A percentile compares a stretch with the other conserved stretches of the same genome.
Conservation (phyloP, 192 early-diverging fungal species). For the Fimicolochytrium jonesii region DNA sequence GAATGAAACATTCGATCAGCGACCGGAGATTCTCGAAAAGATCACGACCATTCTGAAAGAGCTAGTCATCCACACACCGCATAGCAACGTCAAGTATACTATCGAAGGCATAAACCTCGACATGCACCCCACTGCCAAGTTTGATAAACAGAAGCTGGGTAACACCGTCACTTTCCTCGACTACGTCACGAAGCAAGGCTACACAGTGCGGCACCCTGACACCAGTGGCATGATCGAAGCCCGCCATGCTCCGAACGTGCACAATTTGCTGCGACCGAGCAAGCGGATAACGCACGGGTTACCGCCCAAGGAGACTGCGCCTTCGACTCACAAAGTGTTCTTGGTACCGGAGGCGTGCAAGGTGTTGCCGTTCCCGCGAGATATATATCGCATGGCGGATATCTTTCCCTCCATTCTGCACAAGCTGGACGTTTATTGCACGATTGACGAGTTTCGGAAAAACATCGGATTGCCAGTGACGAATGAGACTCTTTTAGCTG, state of each 20-base stretch:
- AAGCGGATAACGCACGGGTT: background rate
- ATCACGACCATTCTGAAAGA: conserved; percentile 28
- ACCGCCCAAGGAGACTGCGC: background rate
- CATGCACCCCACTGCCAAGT: conserved; percentile 9
- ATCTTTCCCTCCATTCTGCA: conserved; percentile 37
- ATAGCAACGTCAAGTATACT: conserved; percentile 32
- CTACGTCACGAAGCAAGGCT: conserved; percentile 33
- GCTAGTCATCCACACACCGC: conserved; percentile 25
- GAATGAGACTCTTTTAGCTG: conserved; percentile 37
- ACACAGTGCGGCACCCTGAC: conserved; percentile 25
- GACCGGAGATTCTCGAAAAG: conserved; percentile 6
- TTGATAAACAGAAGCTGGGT: conserved; percentile 12
- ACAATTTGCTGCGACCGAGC: background rate
- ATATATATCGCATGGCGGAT: conserved; percentile 15
- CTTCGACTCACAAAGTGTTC: background rate
- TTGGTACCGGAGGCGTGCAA: conserved; percentile 31
- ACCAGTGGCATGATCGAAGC: conserved; percentile 30
- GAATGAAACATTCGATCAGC: no score
- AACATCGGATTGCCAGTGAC: conserved; percentile 17
- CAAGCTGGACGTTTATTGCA: conserved; percentile 23
- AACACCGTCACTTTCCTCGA: conserved; percentile 17
- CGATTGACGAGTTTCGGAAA: conserved; percentile 27
- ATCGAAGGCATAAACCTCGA: background rate
- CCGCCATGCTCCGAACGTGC: background rate
- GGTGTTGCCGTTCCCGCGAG: conserved; percentile 33